phyloP scores from a whole-genome alignment of 2,329 filamentous ascomycete genomes.

The Mycosphaerella sp. region DNA sequence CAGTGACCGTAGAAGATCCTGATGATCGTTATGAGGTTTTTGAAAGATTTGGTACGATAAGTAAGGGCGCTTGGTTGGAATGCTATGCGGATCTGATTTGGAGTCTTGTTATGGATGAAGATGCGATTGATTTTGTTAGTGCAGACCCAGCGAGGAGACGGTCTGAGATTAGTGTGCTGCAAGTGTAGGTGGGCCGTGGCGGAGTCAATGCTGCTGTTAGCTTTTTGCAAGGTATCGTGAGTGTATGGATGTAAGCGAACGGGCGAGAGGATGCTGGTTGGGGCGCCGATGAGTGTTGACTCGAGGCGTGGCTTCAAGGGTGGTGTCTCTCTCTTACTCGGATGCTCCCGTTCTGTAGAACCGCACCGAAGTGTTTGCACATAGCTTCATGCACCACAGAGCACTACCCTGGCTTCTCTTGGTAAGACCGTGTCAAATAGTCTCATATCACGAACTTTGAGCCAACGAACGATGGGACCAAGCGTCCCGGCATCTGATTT shows the following conservation, averaged over 20 bases:
- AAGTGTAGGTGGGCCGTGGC: conserved; percentile 20
- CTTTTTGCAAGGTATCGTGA: conserved; percentile 24
- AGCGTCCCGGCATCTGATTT: conserved; percentile 24
- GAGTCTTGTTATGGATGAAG: conserved; percentile 52
- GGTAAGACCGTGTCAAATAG: neutral
- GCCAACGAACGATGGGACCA: conserved; percentile 28
- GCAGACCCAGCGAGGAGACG: conserved; percentile 33
- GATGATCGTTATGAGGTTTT: conserved; percentile 29
- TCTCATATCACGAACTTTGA: conserved; percentile 19
- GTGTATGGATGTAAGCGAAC: conserved; percentile 25
- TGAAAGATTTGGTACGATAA: conserved; percentile 48
- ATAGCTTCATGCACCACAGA: too few relatives aligned
- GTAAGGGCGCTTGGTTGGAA: conserved; percentile 54
- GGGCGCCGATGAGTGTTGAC: conserved; percentile 20
- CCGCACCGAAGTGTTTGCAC: too few relatives aligned
- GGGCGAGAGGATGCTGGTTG: conserved; percentile 17
- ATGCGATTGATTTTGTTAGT: conserved; percentile 22
- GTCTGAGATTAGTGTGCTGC: conserved; percentile 13
- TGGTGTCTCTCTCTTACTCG: too few relatives aligned
- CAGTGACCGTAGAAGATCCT: too few relatives aligned
- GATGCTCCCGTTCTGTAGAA: too few relatives aligned
- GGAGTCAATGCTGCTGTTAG: conserved; percentile 25
- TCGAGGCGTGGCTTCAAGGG: neutral
- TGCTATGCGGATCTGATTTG: conserved; percentile 57
- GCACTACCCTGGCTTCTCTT: too few relatives aligned